Evolutionary conservation across 345 rosid species (phyloP), one percentile per base, ranked within the genome.

Genomic region (Luvunga scandens): DNA sequence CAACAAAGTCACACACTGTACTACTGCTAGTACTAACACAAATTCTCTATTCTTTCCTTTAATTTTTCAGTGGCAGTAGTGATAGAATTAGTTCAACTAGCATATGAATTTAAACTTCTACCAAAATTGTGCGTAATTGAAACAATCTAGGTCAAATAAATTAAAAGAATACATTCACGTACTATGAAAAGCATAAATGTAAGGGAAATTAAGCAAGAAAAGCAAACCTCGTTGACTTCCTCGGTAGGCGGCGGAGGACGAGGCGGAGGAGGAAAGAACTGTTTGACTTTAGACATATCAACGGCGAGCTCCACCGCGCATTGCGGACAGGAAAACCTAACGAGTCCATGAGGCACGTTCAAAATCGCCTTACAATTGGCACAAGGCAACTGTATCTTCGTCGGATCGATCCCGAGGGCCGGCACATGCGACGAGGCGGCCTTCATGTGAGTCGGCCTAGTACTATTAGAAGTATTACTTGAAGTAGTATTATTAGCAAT

Each of bases 361-460:
- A 95, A 90, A 45, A 95, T 88, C 39, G 99, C 98, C 90, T 89
- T 92, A 85, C 99, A 95, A 83, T 90, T 87, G 50, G 93, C 97
- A 79, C 99, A 95, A 14, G 99, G 98, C 62, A 95, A 89, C 82
- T 95, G 99, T 88, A 93, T 92, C 98, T 95, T 95, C 80, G 96
- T 84, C 38, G 97, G 98, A 88, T 95, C 98, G 93, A 95, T 91
- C 73, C 99, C 99, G 59, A 92, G 98, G 0, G 99, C 97, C 48
- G 93, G 94, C 56, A 85, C 91, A 7, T 85, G 88, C 22, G 82
- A 85, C 13, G 85, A 81, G 2, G 61, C 31, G 3, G 61, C n/a
- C 71, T 65, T 65, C 48, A 6, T 13, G 18, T 33, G 60, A 70
- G 38, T 12, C 25, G 38, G 36, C 36, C 27, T 33, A 22, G 27